Conservation (phyloP, 345 rosid species). For the Populus euphratica region DNA sequence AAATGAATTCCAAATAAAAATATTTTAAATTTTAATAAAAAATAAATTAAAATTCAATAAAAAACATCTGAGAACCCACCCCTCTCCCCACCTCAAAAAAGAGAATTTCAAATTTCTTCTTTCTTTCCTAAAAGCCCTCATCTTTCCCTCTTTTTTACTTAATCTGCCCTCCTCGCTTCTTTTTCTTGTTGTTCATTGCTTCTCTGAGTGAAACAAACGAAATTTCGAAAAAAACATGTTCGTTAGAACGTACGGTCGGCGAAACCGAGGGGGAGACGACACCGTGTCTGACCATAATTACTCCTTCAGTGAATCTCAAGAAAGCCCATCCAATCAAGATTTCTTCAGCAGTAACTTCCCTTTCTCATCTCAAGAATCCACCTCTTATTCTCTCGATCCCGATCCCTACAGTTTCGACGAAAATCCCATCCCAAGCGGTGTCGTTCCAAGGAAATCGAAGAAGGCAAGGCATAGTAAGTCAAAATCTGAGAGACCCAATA, state of each 20-base stretch:
- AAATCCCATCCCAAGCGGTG: constrained; percentile 26
- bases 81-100: not conserved
- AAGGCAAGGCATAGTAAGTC: constrained; percentile 43
- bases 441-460: constrained; percentile 45
- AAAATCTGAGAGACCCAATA: not conserved
- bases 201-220: not conserved
- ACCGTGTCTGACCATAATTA: constrained; percentile 33
- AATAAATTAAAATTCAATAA: too few species aligned
- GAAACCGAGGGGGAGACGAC: constrained; percentile 53
- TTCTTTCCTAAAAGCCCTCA: constrained; percentile 2
- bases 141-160: not conserved
- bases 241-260: constrained; percentile 92
- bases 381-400: constrained; percentile 56
- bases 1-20: too few species aligned
- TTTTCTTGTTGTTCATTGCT: not conserved
- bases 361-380: constrained; percentile 62
- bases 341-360: constrained; percentile 40
- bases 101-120: not conserved
- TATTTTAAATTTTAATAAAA: too few species aligned
- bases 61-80: not conserved
- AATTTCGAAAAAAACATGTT: constrained; percentile 45
- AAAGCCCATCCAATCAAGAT: constrained; percentile 43
- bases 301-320: constrained; percentile 41
- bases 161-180: not conserved
- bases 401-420: constrained; percentile 20